A percentile compares a stretch with the other conserved stretches of the same genome.
These are phyloP conservation scores for Acer negundo DNA, from an alignment of 345 rosid species.

Conservation along the genomic window DNA sequence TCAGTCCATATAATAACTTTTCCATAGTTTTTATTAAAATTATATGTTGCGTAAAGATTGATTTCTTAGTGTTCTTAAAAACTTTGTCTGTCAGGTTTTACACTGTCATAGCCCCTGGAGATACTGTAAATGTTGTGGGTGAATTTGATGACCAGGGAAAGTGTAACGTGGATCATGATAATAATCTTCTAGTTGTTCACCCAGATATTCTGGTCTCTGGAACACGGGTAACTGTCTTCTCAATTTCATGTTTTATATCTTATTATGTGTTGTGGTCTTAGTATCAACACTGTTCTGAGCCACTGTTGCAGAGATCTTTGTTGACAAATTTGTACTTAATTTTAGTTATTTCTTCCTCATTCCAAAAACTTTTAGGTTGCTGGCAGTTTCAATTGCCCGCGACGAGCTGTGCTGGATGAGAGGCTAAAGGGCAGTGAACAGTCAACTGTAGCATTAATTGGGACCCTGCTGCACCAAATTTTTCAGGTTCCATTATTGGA, in stretches of 20 bases:
- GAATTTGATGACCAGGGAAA: slow-evolving; percentile 75
- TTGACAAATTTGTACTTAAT: slow-evolving; percentile 6
- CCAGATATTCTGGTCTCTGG: slow-evolving; percentile 91
- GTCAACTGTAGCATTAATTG: slow-evolving; percentile 76
- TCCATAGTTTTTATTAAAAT: background rate
- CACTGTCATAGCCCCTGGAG: slow-evolving; percentile 88
- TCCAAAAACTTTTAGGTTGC: slow-evolving; percentile 61
- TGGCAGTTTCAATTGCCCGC: slow-evolving; percentile 79
- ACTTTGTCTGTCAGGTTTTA: slow-evolving; percentile 55
- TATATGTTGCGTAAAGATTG: background rate
- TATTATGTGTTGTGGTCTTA: background rate
- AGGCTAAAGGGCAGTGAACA: slow-evolving; percentile 76
- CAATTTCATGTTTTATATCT: slow-evolving; percentile 16
- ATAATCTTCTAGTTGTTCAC: slow-evolving; percentile 76
- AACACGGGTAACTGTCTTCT: slow-evolving; percentile 62
- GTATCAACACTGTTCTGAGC: background rate
- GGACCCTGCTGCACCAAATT: slow-evolving; percentile 92
- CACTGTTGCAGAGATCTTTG: background rate
- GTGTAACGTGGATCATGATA: slow-evolving; percentile 66
- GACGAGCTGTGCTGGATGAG: slow-evolving; percentile 91
- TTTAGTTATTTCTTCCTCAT: slow-evolving; percentile 1
- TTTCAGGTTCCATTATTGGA: slow-evolving; percentile 65
- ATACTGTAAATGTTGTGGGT: slow-evolving; percentile 85
- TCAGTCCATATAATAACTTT: background rate
- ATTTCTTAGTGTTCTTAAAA: slow-evolving; percentile 24